A percentile compares a stretch with the other conserved stretches of the same genome.
Evolutionary conservation across 495 filamentous ascomycete species (phyloP).

Genomic region (Penicillium chermesinum): DNA sequence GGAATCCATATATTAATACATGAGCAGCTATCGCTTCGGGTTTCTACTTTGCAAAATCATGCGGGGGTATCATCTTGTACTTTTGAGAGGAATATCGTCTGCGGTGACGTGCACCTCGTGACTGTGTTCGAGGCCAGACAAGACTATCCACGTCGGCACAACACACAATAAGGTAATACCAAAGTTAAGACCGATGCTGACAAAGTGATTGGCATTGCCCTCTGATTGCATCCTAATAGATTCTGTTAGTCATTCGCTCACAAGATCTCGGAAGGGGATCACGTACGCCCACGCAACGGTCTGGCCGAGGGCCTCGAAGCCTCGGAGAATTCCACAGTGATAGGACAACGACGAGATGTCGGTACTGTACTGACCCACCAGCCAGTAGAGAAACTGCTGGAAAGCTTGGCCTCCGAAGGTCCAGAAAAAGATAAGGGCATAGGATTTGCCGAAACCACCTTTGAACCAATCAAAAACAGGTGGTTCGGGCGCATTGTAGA

Average conservation of each 20-base stretch:
- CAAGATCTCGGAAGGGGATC: background rate
- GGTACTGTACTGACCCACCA: conserved; percentile 30
- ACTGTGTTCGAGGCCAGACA: conserved; percentile 30
- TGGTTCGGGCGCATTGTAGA: conserved; percentile 20
- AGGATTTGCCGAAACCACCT: conserved; percentile 27
- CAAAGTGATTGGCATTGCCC: conserved; percentile 29
- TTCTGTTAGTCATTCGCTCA: background rate
- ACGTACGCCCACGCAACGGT: conserved; percentile 32
- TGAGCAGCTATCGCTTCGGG: no score
- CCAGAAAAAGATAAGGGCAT: conserved; percentile 33
- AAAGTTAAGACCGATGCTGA: conserved; percentile 33
- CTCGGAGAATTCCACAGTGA: conserved; percentile 29
- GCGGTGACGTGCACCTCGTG: conserved; percentile 28
- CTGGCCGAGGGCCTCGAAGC: conserved; percentile 31
- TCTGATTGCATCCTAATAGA: conserved; percentile 28
- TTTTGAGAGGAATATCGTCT: conserved; percentile 15
- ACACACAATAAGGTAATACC: conserved; percentile 28
- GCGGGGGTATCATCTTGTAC: conserved; percentile 2
- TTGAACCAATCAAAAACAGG: conserved; percentile 32
- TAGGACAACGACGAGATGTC: conserved; percentile 30
- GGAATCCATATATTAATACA: no score
- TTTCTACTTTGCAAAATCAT: no score
- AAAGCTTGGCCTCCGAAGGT: conserved; percentile 29
- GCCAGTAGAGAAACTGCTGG: conserved; percentile 34
- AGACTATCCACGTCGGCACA: conserved; percentile 31